These are phyloP conservation scores for Aspergillus piperis DNA, from an alignment of 2,329 filamentous ascomycete genomes.

Conservation along the genomic window DNA sequence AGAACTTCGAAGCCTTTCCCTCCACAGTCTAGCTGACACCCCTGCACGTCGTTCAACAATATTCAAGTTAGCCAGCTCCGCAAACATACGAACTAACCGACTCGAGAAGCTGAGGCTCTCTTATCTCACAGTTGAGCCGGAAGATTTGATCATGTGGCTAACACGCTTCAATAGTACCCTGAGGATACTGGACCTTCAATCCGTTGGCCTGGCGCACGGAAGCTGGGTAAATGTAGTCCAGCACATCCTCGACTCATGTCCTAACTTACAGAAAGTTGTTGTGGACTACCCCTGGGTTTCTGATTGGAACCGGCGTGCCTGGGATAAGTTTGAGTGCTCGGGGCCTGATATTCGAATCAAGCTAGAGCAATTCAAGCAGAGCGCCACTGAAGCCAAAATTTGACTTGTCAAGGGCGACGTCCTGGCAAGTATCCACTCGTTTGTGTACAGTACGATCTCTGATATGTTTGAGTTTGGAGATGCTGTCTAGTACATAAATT, in stretches of 20 bases:
- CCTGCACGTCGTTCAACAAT: neutral
- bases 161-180: neutral
- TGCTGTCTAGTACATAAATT: too few relatives aligned
- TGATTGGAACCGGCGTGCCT: neutral
- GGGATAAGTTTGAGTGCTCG: neutral
- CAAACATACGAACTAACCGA: neutral
- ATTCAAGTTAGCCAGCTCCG: neutral
- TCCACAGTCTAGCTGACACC: neutral
- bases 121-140: neutral
- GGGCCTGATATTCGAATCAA: neutral
- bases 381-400: neutral
- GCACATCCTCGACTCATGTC: neutral
- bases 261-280: neutral
- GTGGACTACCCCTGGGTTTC: neutral
- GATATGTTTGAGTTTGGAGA: too few relatives aligned
- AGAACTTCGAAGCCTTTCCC: neutral
- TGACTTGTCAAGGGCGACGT: neutral
- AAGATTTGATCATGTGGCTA: neutral
- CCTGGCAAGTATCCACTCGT: neutral
- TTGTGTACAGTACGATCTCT: too few relatives aligned
- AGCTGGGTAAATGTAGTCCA: neutral
- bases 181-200: neutral
- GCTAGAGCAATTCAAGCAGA: neutral
- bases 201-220: neutral
- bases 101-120: neutral